These are phyloP conservation scores for Backusella mclennaniae DNA, from an alignment of 192 early-diverging fungal species.

Conservation along the genomic window DNA sequence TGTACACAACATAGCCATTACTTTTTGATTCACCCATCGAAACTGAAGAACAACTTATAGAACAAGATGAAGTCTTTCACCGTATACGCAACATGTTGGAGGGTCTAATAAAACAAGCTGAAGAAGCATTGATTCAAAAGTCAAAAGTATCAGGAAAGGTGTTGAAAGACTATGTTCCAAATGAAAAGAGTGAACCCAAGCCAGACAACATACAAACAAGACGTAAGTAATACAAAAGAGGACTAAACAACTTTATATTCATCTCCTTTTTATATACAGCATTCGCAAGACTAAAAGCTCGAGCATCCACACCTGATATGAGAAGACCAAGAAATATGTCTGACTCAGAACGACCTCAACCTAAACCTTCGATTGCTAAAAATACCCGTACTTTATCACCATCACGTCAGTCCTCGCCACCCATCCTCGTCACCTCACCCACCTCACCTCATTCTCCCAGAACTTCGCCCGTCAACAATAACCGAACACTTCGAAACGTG, in stretches of 20 bases:
- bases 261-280: not conserved
- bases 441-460: not conserved
- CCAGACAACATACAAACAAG: not conserved
- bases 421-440: not conserved
- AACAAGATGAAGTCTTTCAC: slow-evolving; percentile 21
- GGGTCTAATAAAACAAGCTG: slow-evolving; percentile 23
- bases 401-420: slow-evolving; percentile 9
- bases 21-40: slow-evolving; percentile 1
- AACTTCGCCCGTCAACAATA: not conserved
- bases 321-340: slow-evolving; percentile 1
- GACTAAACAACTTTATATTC: not conserved
- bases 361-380: not conserved
- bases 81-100: slow-evolving; percentile 10
- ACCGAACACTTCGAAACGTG: not conserved
- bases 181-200: not conserved
- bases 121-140: slow-evolving; percentile 16
- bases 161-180: not conserved
- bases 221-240: not conserved
- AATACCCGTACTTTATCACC: not conserved
- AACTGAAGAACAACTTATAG: slow-evolving; percentile 2
- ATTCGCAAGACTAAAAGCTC: not conserved
- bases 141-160: slow-evolving; percentile 18
- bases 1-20: not conserved
- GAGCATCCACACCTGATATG: not conserved
- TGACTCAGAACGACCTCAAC: not conserved